phyloP scores from a whole-genome alignment of 2,329 filamentous ascomycete species.

The Colletotrichum viniferum region DNA sequence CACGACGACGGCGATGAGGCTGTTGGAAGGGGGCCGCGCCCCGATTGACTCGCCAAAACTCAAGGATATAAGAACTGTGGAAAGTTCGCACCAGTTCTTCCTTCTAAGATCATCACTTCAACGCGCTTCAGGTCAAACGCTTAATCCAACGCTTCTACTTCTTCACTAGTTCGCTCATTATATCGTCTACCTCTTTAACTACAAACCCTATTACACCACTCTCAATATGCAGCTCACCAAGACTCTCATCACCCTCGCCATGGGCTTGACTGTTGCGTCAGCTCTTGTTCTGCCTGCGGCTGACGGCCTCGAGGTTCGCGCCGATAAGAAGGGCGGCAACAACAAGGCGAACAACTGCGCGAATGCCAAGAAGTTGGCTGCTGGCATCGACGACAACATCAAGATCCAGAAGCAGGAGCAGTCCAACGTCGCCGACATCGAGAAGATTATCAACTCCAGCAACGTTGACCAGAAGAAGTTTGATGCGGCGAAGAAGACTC shows the following conservation, averaged over 20 bases:
- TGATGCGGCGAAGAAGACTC: conserved; percentile 15
- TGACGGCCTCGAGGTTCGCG: neutral
- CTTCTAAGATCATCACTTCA: neutral
- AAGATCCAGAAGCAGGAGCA: conserved; percentile 26
- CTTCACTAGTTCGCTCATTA: neutral
- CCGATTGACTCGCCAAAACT: neutral
- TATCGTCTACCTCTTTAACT: neutral
- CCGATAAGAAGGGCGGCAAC: neutral
- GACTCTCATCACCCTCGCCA: neutral
- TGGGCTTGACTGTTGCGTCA: neutral
- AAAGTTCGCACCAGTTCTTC: neutral
- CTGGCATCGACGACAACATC: conserved; percentile 28
- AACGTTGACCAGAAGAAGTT: conserved; percentile 17
- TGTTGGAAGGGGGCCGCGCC: neutral
- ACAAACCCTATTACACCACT: neutral
- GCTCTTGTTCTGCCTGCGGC: neutral
- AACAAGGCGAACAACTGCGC: conserved; percentile 9
- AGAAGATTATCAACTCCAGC: conserved; percentile 14
- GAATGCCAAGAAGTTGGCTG: conserved; percentile 23
- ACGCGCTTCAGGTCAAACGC: neutral
- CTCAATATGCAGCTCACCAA: conserved; percentile 6
- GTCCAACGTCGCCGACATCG: conserved; percentile 1
- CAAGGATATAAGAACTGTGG: neutral
- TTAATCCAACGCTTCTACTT: neutral
- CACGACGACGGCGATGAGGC: neutral